These are phyloP conservation scores for Theobroma grandiflorum DNA, from an alignment of 441 rosid genomes.

Conservation along the genomic window DNA sequence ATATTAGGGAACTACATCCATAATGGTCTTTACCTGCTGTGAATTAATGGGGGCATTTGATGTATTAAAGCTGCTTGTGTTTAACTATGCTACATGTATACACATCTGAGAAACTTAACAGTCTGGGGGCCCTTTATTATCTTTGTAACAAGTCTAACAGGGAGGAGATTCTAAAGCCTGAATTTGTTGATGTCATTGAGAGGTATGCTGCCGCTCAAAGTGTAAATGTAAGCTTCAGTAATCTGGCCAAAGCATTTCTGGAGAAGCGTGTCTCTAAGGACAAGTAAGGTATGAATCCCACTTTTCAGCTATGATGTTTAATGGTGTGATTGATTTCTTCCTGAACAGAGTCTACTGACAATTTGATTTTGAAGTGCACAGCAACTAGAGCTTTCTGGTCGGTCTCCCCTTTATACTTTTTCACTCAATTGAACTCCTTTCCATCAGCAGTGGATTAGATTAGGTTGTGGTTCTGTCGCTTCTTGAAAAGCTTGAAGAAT, in stretches of 20 bases:
- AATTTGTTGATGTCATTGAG: conserved; percentile 73
- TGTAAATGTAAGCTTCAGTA: conserved; percentile 68
- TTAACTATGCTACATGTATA: neutral
- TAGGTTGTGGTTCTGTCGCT: neutral
- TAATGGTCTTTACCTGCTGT: neutral
- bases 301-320: neutral
- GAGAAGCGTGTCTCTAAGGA: conserved; percentile 59
- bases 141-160: conserved; percentile 63
- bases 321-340: neutral
- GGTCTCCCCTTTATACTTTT: neutral
- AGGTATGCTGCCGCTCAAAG: conserved; percentile 76
- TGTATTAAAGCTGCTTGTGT: neutral
- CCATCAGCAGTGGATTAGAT: neutral
- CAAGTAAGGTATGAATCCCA: conserved; percentile 27
- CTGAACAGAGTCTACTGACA: neutral
- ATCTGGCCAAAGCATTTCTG: conserved; percentile 86
- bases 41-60: neutral
- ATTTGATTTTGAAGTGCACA: neutral
- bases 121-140: conserved; percentile 76
- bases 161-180: conserved; percentile 76
- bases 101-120: neutral
- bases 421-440: neutral
- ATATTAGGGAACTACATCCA: neutral
- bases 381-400: neutral
- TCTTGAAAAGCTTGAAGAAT: neutral